phyloP scores from a whole-genome alignment of 495 filamentous ascomycete species.

The Hypoxylon crocopeplum region DNA sequence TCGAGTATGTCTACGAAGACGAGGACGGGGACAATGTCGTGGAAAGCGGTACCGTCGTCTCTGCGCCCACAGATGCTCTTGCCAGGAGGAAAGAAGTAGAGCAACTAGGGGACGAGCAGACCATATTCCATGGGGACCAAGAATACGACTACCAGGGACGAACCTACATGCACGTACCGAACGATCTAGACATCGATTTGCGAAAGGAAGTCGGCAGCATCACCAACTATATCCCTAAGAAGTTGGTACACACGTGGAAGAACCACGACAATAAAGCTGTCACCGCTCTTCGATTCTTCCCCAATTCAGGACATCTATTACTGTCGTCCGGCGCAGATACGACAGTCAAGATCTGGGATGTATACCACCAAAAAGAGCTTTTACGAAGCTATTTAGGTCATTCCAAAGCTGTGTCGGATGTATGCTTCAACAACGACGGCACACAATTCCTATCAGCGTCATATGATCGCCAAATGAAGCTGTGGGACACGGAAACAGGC shows the following conservation, averaged over 20 bases:
- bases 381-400: conserved; percentile 91
- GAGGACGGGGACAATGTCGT: conserved; percentile 61
- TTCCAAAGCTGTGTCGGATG: conserved; percentile 86
- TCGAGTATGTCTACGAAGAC: conserved; percentile 70
- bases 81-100: conserved; percentile 64
- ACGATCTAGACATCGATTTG: conserved; percentile 90
- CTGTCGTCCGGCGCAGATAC: conserved; percentile 85
- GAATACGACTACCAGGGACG: conserved; percentile 90
- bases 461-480: conserved; percentile 92
- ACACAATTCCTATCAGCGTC: conserved; percentile 88
- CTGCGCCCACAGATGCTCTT: conserved; percentile 62
- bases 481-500: conserved; percentile 98
- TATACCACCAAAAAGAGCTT: conserved; percentile 86
- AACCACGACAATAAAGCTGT: conserved; percentile 81
- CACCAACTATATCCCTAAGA: conserved; percentile 94
- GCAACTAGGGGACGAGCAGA: conserved; percentile 72
- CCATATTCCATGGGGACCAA: conserved; percentile 84
- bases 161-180: conserved; percentile 96
- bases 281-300: conserved; percentile 87
- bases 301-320: conserved; percentile 82
- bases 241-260: conserved; percentile 87
- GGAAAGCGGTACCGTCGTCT: conserved; percentile 57
- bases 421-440: conserved; percentile 84
- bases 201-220: conserved; percentile 76
- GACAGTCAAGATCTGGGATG: conserved; percentile 94